Base-by-base conservation (phyloP, 306 rosid species). In the Pterocarpus macrocarpus region DNA sequence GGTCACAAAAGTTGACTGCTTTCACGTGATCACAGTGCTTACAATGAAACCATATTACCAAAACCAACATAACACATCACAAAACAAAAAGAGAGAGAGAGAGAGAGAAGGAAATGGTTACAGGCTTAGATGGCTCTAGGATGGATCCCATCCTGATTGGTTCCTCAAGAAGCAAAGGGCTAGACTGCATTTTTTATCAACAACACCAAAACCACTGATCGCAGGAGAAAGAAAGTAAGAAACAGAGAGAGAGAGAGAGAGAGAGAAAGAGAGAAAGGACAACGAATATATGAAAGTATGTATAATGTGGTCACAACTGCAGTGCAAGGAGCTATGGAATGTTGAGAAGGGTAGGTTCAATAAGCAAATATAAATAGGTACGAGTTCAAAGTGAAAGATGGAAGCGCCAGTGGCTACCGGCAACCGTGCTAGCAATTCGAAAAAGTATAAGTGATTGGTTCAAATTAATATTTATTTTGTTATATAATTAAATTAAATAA, bases 101-200 rank as follows among this genome's bases (percentile, higher is more conserved):
- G 1, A 69, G 12, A 79, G 44, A 79, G 13, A 65, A 35, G 30
- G 6, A 73, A 30, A 12, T 5, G 78, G 91, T 86, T 7, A 91
- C 98, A 75, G 93, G 89, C 80, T 94, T 91, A 17, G 98, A 91
- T 39, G 97, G 91, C 86, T 94, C 97, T 3, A 94, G 88, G 62
- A 94, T 68, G 61, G 98, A 89, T 35, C 91, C 88, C 98, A 94
- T 94, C 85, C 98, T 69, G 35, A 94, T 88, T 0, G 98, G 98
- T 85, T 94, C 98, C 71, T 94, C 94, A 7, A 91, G 92, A 77
- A 94, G 87, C 89, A 94, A 82, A 58, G 91, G 87, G 36, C 74
- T 90, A 5, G 92, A 74, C 12, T 80, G 88, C 98, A 94, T 93
- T 67, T 81, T 22, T 64, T 55, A 5, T 73, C 17, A 69, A 56